phyloP scores from a whole-genome alignment of 2,329 filamentous ascomycete species.

The Microcera coccophila region DNA sequence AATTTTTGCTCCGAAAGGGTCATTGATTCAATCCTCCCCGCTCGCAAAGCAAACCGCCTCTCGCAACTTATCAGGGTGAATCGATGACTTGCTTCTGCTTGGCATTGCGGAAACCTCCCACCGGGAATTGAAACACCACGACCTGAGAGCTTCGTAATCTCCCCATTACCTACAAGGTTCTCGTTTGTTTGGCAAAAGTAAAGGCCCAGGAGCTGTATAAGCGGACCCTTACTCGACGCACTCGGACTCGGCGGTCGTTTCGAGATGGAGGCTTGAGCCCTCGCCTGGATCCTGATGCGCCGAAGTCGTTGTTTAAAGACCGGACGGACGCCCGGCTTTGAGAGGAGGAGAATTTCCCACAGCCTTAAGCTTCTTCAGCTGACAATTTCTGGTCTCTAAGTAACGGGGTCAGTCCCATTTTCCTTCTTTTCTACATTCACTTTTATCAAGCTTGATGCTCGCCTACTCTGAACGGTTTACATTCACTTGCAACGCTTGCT shows the following conservation, averaged over 20 bases:
- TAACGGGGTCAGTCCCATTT: slow-evolving; percentile 21
- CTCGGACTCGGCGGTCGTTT: too few relatives aligned
- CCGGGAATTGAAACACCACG: slow-evolving; percentile 21
- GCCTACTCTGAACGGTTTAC: slow-evolving; percentile 11
- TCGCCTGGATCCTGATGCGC: not conserved
- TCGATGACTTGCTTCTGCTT: slow-evolving; percentile 5
- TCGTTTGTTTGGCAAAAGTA: too few relatives aligned
- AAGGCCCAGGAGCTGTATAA: too few relatives aligned
- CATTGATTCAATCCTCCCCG: too few relatives aligned
- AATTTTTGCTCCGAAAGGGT: too few relatives aligned
- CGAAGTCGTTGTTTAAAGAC: slow-evolving; percentile 15
- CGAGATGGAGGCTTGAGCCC: slow-evolving; percentile 10
- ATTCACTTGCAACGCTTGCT: slow-evolving; percentile 9
- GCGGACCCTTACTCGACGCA: too few relatives aligned
- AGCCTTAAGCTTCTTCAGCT: slow-evolving; percentile 16
- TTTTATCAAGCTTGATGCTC: too few relatives aligned
- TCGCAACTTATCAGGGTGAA: slow-evolving; percentile 3
- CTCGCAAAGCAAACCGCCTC: too few relatives aligned
- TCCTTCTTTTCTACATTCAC: slow-evolving; percentile 24
- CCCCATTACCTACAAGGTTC: too few relatives aligned
- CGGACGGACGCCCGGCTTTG: slow-evolving; percentile 3
- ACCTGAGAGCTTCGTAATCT: slow-evolving; percentile 12
- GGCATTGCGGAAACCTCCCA: not conserved
- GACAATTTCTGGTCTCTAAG: slow-evolving; percentile 11
- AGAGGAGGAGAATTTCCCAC: not conserved